Evolutionary conservation across 169 alveolate genomes (phyloP), one percentile per base, ranked within the genome.

Genomic region (Theileria annulata): DNA sequence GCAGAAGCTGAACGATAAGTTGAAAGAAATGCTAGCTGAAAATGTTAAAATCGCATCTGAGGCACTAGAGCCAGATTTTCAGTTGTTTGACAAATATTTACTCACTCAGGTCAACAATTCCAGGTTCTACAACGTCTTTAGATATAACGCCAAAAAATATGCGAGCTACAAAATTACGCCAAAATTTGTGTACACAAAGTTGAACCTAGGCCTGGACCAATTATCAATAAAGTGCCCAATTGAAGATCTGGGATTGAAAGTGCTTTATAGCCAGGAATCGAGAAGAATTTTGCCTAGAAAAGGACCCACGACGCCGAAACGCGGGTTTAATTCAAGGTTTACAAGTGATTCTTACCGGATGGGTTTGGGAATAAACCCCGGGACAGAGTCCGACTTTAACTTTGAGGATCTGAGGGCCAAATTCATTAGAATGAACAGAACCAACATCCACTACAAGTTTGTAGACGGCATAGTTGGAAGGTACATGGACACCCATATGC

Each of bases 81-180:
- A 6, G 17, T 4, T 6, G 49, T 23, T 62, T 21, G 71, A 62
- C 71, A 21, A 8, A 37, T 62, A 62, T 21, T 37, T 62, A 37
- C 6, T 42, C 19, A 42, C 51, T 3, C 51, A 42, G 13, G 51
- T 42, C 2, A 42, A 42, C 19, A 15, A 62, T n/a, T n/a, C 71
- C 19, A 4, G 19, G 71, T 62, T 62, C 71, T 62, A 62, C 71
- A 23, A n/a, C 31, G n/a, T 23, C 71, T 62, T 62, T 37, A 15
- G 19, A 19, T 62, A 62, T 37, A 62, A 62, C 71, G 71, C 71
- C n/a, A 23, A 27, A 15, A 62, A 47, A 37, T 62, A 62, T 37
- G 71, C 31, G 49, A 62, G 37, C 12, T n/a, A n/a, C 71, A 23
- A 37, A 21, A 15, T 62, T 0, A 62, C 25, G 19, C 31, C 33